A percentile compares a stretch with the other conserved stretches of the same genome.
phyloP scores from a whole-genome alignment of 148 eudicot genomes.

The Amaranthus cruentus region DNA sequence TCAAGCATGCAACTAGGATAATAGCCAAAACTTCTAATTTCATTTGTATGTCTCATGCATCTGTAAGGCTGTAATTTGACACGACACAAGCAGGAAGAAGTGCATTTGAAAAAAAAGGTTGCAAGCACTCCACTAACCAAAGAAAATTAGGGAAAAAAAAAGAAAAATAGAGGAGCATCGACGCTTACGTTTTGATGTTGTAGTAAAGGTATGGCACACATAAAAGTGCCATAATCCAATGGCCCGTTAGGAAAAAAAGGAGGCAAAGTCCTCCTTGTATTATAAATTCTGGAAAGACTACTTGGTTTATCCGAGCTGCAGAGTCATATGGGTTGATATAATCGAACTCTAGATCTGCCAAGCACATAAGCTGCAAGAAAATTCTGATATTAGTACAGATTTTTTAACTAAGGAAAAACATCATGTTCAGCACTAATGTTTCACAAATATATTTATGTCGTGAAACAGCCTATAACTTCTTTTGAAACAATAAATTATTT shows the following conservation, averaged over 20 bases:
- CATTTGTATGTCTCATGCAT: no score
- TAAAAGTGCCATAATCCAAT: slow-evolving; percentile 85
- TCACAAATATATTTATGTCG: not conserved
- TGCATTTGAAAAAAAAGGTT: not conserved
- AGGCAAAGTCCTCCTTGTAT: slow-evolving; percentile 67
- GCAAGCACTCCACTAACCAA: not conserved
- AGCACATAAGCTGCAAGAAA: slow-evolving; percentile 82
- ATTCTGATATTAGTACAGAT: slow-evolving; percentile 19
- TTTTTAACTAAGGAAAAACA: not conserved
- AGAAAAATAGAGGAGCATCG: not conserved
- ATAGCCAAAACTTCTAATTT: no score
- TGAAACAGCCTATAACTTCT: not conserved
- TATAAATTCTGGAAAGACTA: slow-evolving; percentile 71
- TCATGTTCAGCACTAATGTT: not conserved
- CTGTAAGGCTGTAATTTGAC: not conserved
- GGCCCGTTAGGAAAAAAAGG: slow-evolving; percentile 73
- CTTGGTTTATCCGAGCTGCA: slow-evolving; percentile 72
- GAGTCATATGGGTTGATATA: slow-evolving; percentile 94
- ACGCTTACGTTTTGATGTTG: slow-evolving; percentile 80
- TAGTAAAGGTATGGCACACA: slow-evolving; percentile 75
- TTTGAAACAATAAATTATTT: not conserved
- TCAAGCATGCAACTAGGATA: no score
- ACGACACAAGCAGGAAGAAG: not conserved
- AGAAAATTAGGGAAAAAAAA: not conserved
- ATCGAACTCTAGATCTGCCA: slow-evolving; percentile 96